Evolutionary conservation across 805 yeast genomes (phyloP).

Genomic region (Grigorovia transvaalensis): DNA sequence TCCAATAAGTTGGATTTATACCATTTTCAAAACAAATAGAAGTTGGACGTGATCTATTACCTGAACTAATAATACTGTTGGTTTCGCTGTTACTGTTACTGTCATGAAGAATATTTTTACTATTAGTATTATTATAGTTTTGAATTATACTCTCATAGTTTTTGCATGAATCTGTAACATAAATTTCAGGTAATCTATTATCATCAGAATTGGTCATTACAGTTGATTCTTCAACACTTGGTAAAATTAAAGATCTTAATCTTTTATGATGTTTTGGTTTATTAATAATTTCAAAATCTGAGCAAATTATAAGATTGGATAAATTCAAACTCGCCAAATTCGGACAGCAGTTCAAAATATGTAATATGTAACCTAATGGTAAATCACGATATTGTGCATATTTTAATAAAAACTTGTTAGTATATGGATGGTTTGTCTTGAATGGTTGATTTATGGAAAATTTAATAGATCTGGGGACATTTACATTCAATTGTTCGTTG

Average conservation of each 20-base stretch:
- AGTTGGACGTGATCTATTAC: constrained; percentile 4
- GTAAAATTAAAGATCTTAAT: constrained; percentile 9
- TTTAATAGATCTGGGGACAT: neutral
- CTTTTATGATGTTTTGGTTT: constrained; percentile 7
- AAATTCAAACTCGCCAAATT: constrained; percentile 47
- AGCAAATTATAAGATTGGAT: constrained; percentile 50
- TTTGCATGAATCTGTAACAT: constrained; percentile 23
- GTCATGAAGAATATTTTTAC: neutral
- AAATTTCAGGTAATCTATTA: constrained; percentile 15
- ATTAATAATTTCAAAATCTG: constrained; percentile 44
- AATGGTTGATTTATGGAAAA: constrained; percentile 4
- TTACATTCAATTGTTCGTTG: neutral
- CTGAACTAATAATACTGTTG: neutral
- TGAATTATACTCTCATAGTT: constrained; percentile 10
- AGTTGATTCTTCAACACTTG: constrained; percentile 11
- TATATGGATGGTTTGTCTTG: constrained; percentile 41
- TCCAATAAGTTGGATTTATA: constrained; percentile 10
- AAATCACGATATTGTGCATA: constrained; percentile 63
- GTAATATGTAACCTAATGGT: constrained; percentile 69
- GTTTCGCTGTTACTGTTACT: neutral
- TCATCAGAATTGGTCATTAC: constrained; percentile 7
- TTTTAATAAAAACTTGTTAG: constrained; percentile 49
- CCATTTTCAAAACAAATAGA: constrained; percentile 2
- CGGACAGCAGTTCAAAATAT: constrained; percentile 56
- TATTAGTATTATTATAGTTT: constrained; percentile 2